Percentiles rank a stretch among this genome's conserved stretches.
phyloP scores from a whole-genome alignment of 495 filamentous ascomycete species.

The Aspergillus bertholletiae region DNA sequence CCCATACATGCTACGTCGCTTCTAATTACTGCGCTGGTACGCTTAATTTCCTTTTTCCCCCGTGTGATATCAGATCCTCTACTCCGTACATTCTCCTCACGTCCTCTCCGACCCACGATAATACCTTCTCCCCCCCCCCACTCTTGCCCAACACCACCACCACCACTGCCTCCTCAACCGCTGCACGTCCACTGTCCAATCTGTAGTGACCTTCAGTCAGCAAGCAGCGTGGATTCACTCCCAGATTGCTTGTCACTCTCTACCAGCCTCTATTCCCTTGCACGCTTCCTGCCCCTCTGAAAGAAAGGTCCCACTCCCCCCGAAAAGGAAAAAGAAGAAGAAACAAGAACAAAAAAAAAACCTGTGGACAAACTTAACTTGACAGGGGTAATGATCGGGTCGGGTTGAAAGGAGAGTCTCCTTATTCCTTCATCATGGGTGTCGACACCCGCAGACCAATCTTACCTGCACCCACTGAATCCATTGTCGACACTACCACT shows the following conservation, averaged over 20 bases:
- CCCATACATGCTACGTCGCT: background rate
- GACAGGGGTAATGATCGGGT: constrained; percentile 34
- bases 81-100: background rate
- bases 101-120: constrained; percentile 1
- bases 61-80: constrained; percentile 8
- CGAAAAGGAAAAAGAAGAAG: background rate
- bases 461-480: constrained; percentile 76
- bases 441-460: constrained; percentile 65
- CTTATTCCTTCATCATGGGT: constrained; percentile 57
- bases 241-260: constrained; percentile 8
- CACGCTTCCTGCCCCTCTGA: constrained; percentile 9
- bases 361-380: background rate
- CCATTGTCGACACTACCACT: constrained; percentile 56
- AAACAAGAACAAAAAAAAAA: background rate
- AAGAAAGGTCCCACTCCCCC: background rate
- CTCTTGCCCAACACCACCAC: background rate
- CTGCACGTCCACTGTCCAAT: constrained; percentile 8
- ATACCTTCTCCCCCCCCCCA: constrained; percentile 9
- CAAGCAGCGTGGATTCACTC: constrained; percentile 2
- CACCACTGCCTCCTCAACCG: constrained; percentile 1
- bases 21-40: constrained; percentile 2
- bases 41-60: constrained; percentile 4
- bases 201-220: constrained; percentile 6
- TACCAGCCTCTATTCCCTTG: constrained; percentile 17
- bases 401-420: constrained; percentile 23